Evolutionary conservation across 345 rosid genomes (phyloP).

Genomic region (Ceriops decandra): DNA sequence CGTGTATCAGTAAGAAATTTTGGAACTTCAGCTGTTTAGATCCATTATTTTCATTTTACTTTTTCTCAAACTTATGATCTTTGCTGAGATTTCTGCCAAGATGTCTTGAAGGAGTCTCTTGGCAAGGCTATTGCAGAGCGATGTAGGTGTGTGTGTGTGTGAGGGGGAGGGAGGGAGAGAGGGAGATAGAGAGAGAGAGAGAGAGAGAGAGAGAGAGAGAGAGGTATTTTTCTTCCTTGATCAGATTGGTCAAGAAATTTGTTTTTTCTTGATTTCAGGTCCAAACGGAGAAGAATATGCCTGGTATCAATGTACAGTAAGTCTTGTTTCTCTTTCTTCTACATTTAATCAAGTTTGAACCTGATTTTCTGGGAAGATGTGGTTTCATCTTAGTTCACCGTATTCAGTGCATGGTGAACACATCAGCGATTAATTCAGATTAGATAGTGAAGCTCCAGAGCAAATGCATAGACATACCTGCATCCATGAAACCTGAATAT

Average conservation of each 20-base stretch:
- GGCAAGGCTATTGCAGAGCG: too few species aligned
- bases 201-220: too few species aligned
- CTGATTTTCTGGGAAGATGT: neutral
- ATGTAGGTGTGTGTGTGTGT: neutral
- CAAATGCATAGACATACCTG: neutral
- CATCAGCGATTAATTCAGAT: neutral
- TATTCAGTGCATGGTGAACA: neutral
- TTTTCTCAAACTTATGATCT: too few species aligned
- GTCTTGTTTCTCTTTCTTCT: conserved; percentile 16
- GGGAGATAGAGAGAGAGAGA: neutral
- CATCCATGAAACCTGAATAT: too few species aligned
- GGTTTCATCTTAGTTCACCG: neutral
- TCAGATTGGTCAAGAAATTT: conserved; percentile 4
- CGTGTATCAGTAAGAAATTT: too few species aligned
- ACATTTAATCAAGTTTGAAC: neutral
- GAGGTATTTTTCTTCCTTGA: neutral
- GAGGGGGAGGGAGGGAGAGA: neutral
- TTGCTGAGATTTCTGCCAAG: neutral
- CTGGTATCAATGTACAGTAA: conserved; percentile 98
- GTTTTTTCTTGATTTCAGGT: conserved; percentile 42
- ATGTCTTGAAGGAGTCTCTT: neutral
- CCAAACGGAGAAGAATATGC: conserved; percentile 92
- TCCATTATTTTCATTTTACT: too few species aligned
- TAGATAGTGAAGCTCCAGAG: neutral
- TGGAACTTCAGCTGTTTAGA: too few species aligned